A percentile compares a stretch with the other conserved stretches of the same genome.
Evolutionary conservation across 352 stramenopile genomes (phyloP).

Genomic region (Globisporangium viniferum): DNA sequence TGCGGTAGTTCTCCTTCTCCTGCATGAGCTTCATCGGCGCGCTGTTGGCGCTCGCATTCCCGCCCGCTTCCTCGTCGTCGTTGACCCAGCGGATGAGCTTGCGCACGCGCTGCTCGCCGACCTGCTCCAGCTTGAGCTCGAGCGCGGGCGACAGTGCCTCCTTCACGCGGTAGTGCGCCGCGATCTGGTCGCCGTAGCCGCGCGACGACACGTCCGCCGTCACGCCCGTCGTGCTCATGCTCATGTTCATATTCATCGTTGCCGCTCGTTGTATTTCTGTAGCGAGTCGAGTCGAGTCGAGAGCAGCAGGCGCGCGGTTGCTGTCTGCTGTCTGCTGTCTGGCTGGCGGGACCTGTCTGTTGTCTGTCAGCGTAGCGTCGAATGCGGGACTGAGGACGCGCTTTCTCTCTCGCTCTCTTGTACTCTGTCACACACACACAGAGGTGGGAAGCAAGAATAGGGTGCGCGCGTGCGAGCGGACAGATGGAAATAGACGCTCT

Average conservation of each 20-base stretch:
- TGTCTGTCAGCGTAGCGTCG: neutral
- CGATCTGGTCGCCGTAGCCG: slow-evolving; percentile 54
- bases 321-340: neutral
- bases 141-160: slow-evolving; percentile 39
- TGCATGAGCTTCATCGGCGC: slow-evolving; percentile 34
- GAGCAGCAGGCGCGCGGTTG: neutral
- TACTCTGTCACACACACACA: neutral
- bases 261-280: neutral
- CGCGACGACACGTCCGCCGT: slow-evolving; percentile 27
- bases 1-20: slow-evolving; percentile 76
- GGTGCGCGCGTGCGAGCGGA: neutral
- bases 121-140: slow-evolving; percentile 35
- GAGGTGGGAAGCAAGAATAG: neutral
- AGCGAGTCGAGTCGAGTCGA: neutral
- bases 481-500: neutral
- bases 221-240: slow-evolving; percentile 27
- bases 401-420: neutral
- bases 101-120: slow-evolving; percentile 50
- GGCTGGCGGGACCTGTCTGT: neutral
- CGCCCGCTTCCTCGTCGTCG: slow-evolving; percentile 44
- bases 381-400: neutral
- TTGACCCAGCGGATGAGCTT: slow-evolving; percentile 64
- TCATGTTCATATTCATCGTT: slow-evolving; percentile 19
- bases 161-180: slow-evolving; percentile 56
- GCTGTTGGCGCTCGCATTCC: neutral